Percentiles rank a stretch among this genome's conserved stretches.
Evolutionary conservation across 768 basidiomycete species (phyloP).

Genomic region (Mycena venus): DNA sequence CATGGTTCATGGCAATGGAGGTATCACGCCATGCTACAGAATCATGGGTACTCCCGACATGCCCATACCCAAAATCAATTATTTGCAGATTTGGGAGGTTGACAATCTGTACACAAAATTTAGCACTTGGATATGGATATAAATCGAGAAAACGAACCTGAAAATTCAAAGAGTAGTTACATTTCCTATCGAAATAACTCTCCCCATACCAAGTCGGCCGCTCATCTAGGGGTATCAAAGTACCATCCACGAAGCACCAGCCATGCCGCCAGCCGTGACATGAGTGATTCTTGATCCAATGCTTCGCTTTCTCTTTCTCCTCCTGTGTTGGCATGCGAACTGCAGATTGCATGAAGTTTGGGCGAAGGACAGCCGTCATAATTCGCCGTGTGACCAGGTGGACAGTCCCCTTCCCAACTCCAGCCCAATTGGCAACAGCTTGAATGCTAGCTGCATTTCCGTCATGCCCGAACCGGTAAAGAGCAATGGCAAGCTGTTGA

Average conservation of each 20-base stretch:
- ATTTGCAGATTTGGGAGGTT: too few relatives aligned
- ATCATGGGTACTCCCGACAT: background rate
- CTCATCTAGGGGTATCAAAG: constrained; percentile 47
- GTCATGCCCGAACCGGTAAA: constrained; percentile 47
- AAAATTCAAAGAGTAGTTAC: too few relatives aligned
- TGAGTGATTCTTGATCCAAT: constrained; percentile 49
- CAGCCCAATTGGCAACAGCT: constrained; percentile 52
- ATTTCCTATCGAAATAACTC: constrained; percentile 53
- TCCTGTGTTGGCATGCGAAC: constrained; percentile 42
- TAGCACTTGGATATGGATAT: too few relatives aligned
- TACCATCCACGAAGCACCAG: too few relatives aligned
- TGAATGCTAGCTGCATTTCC: constrained; percentile 50
- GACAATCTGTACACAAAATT: background rate
- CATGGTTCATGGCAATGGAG: constrained; percentile 43
- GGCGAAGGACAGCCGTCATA: constrained; percentile 45
- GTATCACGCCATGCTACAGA: background rate
- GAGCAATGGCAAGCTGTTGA: too few relatives aligned
- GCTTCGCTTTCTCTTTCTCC: constrained; percentile 54
- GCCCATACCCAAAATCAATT: too few relatives aligned
- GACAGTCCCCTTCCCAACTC: constrained; percentile 48
- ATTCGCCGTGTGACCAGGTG: constrained; percentile 30
- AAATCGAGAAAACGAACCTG: too few relatives aligned
- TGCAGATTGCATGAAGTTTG: constrained; percentile 38
- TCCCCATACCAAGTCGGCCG: constrained; percentile 49
- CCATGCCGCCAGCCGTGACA: constrained; percentile 52